These are phyloP conservation scores for Clitoria ternatea DNA, from an alignment of 306 rosid genomes.

Conservation along the genomic window DNA sequence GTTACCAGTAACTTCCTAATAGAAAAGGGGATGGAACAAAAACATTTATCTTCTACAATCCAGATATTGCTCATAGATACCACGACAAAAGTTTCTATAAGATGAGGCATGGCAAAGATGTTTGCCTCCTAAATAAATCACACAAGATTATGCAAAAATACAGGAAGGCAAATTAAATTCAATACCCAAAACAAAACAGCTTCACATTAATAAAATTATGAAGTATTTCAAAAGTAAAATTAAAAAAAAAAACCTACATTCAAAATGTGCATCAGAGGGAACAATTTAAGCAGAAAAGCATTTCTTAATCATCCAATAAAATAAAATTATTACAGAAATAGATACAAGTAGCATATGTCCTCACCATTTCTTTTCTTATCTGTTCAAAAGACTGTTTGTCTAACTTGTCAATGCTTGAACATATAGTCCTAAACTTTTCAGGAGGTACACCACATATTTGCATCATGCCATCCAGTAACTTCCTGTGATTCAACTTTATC, in stretches of 20 bases:
- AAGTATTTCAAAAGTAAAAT: neutral
- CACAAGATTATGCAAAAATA: neutral
- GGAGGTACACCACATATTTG: constrained; percentile 90
- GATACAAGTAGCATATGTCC: constrained; percentile 20
- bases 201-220: constrained; percentile 4
- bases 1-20: neutral
- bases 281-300: neutral
- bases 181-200: neutral
- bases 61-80: neutral
- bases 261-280: neutral
- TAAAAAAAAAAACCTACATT: neutral
- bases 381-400: constrained; percentile 89
- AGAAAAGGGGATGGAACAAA: neutral
- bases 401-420: constrained; percentile 90
- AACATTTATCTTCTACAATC: neutral
- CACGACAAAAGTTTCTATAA: neutral
- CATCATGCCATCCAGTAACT: constrained; percentile 90
- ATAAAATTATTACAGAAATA: neutral
- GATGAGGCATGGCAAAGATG: neutral
- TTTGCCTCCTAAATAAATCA: constrained; percentile 9
- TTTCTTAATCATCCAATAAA: neutral
- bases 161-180: neutral
- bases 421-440: constrained; percentile 90
- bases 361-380: constrained; percentile 87
- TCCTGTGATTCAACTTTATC: constrained; percentile 89